Base-by-base conservation (phyloP, 2,329 filamentous ascomycete genomes). In the Colletotrichum incanum region DNA sequence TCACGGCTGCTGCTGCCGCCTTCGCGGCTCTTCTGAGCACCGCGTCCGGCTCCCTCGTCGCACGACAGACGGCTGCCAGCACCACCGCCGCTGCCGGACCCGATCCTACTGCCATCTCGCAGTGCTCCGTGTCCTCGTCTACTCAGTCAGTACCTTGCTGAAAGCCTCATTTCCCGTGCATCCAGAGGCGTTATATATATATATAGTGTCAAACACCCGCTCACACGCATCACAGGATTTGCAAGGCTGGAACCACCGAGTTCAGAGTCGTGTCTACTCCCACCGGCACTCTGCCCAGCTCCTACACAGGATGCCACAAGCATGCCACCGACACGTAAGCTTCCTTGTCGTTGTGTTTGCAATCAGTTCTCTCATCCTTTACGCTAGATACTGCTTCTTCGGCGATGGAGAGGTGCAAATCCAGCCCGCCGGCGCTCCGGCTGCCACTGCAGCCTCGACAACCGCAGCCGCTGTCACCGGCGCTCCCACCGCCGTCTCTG, bases 291-390 rank as follows among this genome's bases (percentile, higher is more conserved):
- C 72, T 81, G 6, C 79, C 81, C 1, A 76, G 78, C 14, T 77
- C 76, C 3, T 84, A 83, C 74, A 83, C 81, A 0, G 81, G 77
- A 18, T 85, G 90, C 72, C 90, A 92, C 76, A 75, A 78, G 0
- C 87, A 92, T 76, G 87, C 82, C 2, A 76, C 75, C 14, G 82
- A 88, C 50, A 83, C 82, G 88, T 91, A 80, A 77, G 84, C 20
- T 2, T 20, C 20, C 0, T 60, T 16, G 16, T 16, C 6, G 0
- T 20, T 0, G 6, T 26, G 1, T 55, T 20, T 28, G 34, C 28
- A 0, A 23, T 28, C 5, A 1, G 23, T 18, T 39, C 23, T 37
- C 55, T 76, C 43, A 74, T 50, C 12, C 5, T 37, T 16, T 11
- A 61, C 18, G n/a, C 7, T 37, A 86, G 84, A 61, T 85, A 79